Evolutionary conservation across 352 stramenopile species (phyloP).

Genomic region (Phytophthora lateralis): DNA sequence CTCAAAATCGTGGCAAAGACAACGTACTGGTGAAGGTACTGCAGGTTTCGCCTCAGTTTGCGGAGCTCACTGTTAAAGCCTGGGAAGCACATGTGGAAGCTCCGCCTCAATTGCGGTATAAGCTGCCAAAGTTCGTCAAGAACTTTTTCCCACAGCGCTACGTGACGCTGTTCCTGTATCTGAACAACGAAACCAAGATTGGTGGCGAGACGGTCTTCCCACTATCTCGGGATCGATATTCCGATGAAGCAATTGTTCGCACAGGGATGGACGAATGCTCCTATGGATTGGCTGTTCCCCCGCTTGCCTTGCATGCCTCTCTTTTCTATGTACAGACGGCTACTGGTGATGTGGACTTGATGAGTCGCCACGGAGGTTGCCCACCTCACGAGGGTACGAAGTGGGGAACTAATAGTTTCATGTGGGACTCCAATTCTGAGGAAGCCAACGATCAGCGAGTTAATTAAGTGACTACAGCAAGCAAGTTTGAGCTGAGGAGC

Average conservation of each 20-base stretch:
- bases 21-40: conserved; percentile 61
- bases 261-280: conserved; percentile 78
- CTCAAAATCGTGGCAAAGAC: conserved; percentile 54
- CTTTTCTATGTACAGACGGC: conserved; percentile 81
- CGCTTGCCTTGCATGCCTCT: conserved; percentile 62
- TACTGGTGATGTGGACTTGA: conserved; percentile 64
- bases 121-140: conserved; percentile 58
- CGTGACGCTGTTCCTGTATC: conserved; percentile 96
- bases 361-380: conserved; percentile 77
- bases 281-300: conserved; percentile 63
- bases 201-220: conserved; percentile 97
- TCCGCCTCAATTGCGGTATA: conserved; percentile 40
- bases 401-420: conserved; percentile 81
- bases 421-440: conserved; percentile 77
- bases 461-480: conserved; percentile 41
- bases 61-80: conserved; percentile 55
- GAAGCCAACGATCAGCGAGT: conserved; percentile 49
- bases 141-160: conserved; percentile 92
- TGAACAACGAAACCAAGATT: conserved; percentile 92
- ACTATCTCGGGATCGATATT: conserved; percentile 66
- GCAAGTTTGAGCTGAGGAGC: conserved; percentile 13
- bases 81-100: conserved; percentile 52
- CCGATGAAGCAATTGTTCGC: conserved; percentile 62
- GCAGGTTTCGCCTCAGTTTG: conserved; percentile 51
- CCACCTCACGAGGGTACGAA: conserved; percentile 75